Evolutionary conservation across 108 stramenopile genomes (phyloP), one percentile per base, ranked within the genome.

Genomic region (Fragilaria radians): DNA sequence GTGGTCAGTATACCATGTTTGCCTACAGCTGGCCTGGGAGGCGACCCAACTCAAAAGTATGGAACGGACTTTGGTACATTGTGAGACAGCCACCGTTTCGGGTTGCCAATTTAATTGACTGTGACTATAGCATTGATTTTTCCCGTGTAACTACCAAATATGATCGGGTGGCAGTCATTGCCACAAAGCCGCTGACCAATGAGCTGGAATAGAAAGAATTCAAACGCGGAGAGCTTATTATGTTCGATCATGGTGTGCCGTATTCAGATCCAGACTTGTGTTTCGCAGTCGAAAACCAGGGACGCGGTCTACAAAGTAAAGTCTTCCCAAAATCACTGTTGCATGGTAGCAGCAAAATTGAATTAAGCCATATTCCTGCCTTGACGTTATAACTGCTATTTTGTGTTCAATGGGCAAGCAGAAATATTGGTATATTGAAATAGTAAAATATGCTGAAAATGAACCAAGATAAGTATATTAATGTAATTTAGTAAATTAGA

Each of bases 21-120:
- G 89, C 88, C 28, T 93, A 82, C 54, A 79, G 72, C 5, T 95
- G 90, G 86, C 90, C 95, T n/a, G 95, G 92, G n/a, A 30, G 63
- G 17, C 64, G 95, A 1, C 81, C 84, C 5, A 88, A 88, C 1
- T 82, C 80, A 42, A 62, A 58, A 24, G 84, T 86, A 2, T 95
- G 90, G 90, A 95, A 95, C 65, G 90, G 88, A 32, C 70, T 95
- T 31, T 74, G 88, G 57, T 95, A 95, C 66, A 68, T 85, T 22
- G 68, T 93, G 0, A 63, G 94, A 4, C 73, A 80, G 42, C 76
- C 75, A 3, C 94, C 94, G 0, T 95, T 95, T 49, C 62, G 77
- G 1, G 78, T 57, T 7, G 85, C 90, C 19, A 61, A 67, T 19
- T 64, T 88, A 14, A 65, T 52, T 52, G 52, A 52, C 27, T 22